Percentiles rank a stretch among this genome's conserved stretches.
These are phyloP conservation scores for Aureobasidium subglaciale DNA, from an alignment of 2,329 filamentous ascomycete species.

Conservation along the genomic window DNA sequence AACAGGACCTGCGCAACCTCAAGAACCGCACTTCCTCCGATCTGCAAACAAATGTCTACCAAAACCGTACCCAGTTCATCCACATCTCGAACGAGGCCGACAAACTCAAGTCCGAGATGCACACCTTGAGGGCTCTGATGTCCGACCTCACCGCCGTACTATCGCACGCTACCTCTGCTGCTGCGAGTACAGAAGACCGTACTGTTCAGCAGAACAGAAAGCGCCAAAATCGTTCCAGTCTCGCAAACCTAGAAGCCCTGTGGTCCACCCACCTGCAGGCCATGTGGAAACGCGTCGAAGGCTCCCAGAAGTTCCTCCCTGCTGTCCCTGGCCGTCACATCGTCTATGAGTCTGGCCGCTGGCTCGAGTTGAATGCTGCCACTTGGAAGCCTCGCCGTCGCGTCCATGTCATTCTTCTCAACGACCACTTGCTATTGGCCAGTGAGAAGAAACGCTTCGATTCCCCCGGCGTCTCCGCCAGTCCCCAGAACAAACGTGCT, in stretches of 20 bases:
- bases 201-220: conserved; percentile 33
- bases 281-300: conserved; percentile 94
- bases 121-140: conserved; percentile 81
- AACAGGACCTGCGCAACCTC: conserved; percentile 65
- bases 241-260: conserved; percentile 64
- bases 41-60: conserved; percentile 89
- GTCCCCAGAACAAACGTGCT: conserved; percentile 24
- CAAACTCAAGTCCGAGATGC: conserved; percentile 95
- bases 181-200: conserved; percentile 29
- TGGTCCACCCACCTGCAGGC: conserved; percentile 66
- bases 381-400: conserved; percentile 89
- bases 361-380: conserved; percentile 94
- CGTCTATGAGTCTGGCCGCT: conserved; percentile 82
- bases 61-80: conserved; percentile 97
- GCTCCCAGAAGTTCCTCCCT: conserved; percentile 92
- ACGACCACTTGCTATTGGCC: conserved; percentile 88
- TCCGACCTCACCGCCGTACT: conserved; percentile 64
- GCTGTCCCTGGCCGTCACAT: conserved; percentile 88
- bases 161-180: conserved; percentile 39
- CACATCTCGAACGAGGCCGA: conserved; percentile 99
- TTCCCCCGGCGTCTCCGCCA: conserved; percentile 16
- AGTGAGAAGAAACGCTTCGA: conserved; percentile 90
- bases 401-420: conserved; percentile 86
- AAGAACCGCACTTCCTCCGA: conserved; percentile 74
- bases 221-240: conserved; percentile 74